These are phyloP conservation scores for Nemania serpens DNA, from an alignment of 2,329 filamentous ascomycete species.

Conservation along the genomic window DNA sequence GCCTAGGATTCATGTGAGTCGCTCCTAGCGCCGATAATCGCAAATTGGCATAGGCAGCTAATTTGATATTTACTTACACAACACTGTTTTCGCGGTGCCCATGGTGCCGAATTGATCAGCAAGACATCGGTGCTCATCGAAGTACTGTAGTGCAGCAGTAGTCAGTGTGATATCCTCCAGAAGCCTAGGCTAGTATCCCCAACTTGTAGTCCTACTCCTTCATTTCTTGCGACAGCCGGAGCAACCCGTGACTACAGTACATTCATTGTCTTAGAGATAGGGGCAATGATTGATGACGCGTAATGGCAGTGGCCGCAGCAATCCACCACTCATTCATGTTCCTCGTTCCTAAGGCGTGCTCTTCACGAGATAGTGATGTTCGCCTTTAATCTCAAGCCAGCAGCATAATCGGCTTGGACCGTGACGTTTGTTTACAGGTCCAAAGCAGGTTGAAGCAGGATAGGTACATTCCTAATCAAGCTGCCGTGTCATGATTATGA, in stretches of 20 bases:
- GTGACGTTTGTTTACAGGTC: neutral
- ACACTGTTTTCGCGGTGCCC: neutral
- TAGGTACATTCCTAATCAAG: neutral
- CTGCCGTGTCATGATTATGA: neutral
- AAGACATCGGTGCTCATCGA: neutral
- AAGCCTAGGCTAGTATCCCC: neutral
- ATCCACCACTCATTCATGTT: no score
- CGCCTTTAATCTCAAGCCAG: neutral
- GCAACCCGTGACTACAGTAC: neutral
- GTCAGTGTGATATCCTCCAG: no score
- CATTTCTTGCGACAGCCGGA: neutral
- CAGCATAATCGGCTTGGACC: neutral
- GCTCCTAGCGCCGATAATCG: neutral
- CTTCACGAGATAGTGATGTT: constrained; percentile 1
- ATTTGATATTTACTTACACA: neutral
- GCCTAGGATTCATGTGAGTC: neutral
- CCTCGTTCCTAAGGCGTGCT: neutral
- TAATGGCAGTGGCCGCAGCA: neutral
- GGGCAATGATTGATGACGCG: neutral
- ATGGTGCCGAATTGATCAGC: neutral
- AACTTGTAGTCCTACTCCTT: neutral
- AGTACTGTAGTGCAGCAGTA: neutral
- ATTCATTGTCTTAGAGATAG: neutral
- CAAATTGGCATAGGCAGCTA: neutral
- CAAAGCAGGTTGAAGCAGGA: neutral